Evolutionary conservation across 2,329 filamentous ascomycete genomes (phyloP).

Genomic region (Beauveria brongniartii): DNA sequence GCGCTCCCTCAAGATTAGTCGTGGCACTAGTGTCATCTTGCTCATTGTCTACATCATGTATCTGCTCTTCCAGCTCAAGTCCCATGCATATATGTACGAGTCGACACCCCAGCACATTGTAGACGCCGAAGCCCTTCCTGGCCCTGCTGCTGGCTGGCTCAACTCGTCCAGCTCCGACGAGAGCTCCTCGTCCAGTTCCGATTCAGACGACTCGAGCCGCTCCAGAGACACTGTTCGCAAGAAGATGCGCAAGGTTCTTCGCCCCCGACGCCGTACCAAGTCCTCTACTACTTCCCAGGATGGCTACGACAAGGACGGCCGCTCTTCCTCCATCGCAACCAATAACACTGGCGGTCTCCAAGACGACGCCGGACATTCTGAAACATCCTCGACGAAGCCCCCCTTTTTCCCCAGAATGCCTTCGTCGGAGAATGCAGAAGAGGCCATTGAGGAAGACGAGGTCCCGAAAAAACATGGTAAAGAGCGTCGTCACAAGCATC

Average conservation of each 20-base stretch:
- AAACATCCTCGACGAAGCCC: constrained; percentile 30
- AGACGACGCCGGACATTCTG: constrained; percentile 29
- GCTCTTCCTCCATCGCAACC: constrained; percentile 35
- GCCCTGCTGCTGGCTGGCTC: constrained; percentile 73
- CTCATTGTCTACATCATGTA: constrained; percentile 78
- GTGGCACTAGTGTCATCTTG: constrained; percentile 78
- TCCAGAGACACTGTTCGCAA: constrained; percentile 60
- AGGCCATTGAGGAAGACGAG: constrained; percentile 38
- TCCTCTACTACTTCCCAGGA: constrained; percentile 66
- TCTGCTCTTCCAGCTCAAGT: constrained; percentile 84
- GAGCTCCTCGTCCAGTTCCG: constrained; percentile 53
- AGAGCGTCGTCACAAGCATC: constrained; percentile 28
- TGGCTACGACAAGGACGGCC: constrained; percentile 29
- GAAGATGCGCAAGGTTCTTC: constrained; percentile 68
- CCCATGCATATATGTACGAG: constrained; percentile 85
- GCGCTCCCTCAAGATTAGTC: constrained; percentile 74
- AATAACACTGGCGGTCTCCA: constrained; percentile 22
- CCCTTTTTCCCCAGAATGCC: constrained; percentile 28
- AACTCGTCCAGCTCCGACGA: constrained; percentile 57
- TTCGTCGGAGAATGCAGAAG: constrained; percentile 30
- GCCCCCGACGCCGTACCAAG: constrained; percentile 63
- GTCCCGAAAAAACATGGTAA: constrained; percentile 23
- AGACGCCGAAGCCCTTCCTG: constrained; percentile 82
- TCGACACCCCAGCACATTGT: constrained; percentile 89
- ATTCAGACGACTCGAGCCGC: constrained; percentile 56